phyloP scores from a whole-genome alignment of 257 asterid species.

The Fraxinus americana region DNA sequence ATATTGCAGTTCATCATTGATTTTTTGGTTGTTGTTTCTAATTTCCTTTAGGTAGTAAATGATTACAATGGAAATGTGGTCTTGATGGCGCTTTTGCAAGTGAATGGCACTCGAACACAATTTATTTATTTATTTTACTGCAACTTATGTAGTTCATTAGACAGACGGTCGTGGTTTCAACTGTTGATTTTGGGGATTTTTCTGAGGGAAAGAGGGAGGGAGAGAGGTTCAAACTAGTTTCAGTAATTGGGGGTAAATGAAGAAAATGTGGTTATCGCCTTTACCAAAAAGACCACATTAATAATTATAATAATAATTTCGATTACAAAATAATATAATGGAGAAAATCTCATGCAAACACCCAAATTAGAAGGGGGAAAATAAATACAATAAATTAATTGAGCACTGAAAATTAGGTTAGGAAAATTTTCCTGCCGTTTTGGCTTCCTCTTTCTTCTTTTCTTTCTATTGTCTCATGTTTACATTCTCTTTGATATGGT shows the following conservation, averaged over 20 bases:
- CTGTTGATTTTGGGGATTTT: neutral
- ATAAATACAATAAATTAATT: neutral
- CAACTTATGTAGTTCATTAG: neutral
- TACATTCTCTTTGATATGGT: slow-evolving; percentile 23
- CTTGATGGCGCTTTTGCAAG: neutral
- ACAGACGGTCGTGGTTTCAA: neutral
- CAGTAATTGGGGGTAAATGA: neutral
- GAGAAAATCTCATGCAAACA: neutral
- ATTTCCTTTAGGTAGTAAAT: neutral
- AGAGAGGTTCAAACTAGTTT: neutral
- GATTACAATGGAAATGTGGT: neutral
- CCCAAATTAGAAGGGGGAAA: neutral
- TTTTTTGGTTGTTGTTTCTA: neutral
- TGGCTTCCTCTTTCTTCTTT: neutral
- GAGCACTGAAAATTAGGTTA: neutral
- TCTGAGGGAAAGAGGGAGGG: neutral
- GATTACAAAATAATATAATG: neutral
- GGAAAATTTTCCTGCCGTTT: neutral
- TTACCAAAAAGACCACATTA: no score
- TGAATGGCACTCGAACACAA: neutral
- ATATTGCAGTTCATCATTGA: neutral
- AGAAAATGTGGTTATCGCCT: no score
- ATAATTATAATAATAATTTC: no score
- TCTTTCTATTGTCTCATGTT: neutral
- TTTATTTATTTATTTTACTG: no score